Evolutionary conservation across 495 filamentous ascomycete species (phyloP).

Genomic region (Glonium stellatum): DNA sequence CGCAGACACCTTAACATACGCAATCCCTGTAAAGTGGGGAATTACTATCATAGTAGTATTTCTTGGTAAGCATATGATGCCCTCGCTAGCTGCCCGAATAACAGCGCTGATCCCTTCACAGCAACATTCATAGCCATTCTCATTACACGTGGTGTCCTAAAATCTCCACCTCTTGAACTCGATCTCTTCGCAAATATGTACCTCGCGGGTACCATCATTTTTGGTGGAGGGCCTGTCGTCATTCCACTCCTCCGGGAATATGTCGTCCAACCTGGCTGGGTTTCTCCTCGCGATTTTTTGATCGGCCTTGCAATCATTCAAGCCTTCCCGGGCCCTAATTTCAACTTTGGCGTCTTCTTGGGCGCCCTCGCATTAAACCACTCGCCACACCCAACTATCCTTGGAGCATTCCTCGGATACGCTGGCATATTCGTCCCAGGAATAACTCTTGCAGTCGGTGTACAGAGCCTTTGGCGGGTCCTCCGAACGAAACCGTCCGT

Average conservation of each 20-base stretch:
- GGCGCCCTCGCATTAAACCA: slow-evolving; percentile 52
- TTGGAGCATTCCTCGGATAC: slow-evolving; percentile 59
- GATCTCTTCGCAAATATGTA: slow-evolving; percentile 74
- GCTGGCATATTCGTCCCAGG: slow-evolving; percentile 71
- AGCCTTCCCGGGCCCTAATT: slow-evolving; percentile 78
- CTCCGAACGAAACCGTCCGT: slow-evolving; percentile 50
- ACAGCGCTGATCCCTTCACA: slow-evolving; percentile 7
- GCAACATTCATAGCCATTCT: slow-evolving; percentile 51
- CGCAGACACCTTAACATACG: slow-evolving; percentile 19
- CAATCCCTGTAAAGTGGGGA: slow-evolving; percentile 44
- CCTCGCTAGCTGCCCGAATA: not conserved
- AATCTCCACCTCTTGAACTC: slow-evolving; percentile 43
- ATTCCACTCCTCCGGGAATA: slow-evolving; percentile 74
- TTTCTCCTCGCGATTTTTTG: slow-evolving; percentile 69
- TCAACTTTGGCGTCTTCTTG: slow-evolving; percentile 80
- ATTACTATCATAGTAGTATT: slow-evolving; percentile 46
- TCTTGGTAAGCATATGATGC: slow-evolving; percentile 37
- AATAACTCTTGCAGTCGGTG: slow-evolving; percentile 55
- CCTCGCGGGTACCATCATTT: slow-evolving; percentile 83
- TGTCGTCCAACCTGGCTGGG: slow-evolving; percentile 75
- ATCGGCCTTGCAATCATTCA: slow-evolving; percentile 79
- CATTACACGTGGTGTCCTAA: slow-evolving; percentile 47
- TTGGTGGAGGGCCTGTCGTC: slow-evolving; percentile 80
- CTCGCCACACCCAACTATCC: slow-evolving; percentile 36
- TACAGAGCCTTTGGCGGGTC: slow-evolving; percentile 63